Percentiles rank a stretch among this genome's conserved stretches.
Evolutionary conservation across 352 stramenopile species (phyloP).

Genomic region (Bremia lactucae): DNA sequence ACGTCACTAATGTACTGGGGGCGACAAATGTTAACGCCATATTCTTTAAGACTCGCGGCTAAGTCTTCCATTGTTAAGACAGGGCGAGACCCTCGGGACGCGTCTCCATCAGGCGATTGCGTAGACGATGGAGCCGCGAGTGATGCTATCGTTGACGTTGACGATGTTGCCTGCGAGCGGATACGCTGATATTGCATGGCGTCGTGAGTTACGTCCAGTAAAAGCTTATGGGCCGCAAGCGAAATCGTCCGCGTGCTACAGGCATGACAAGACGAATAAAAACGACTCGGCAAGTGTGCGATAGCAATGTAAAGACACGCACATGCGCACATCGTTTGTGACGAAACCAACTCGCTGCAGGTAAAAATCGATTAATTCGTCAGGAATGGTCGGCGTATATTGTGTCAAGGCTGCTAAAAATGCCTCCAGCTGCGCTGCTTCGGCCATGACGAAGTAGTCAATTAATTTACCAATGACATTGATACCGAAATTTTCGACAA

Average conservation of each 20-base stretch:
- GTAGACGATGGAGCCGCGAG: slow-evolving; percentile 1
- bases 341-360: slow-evolving; percentile 60
- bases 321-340: slow-evolving; percentile 63
- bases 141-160: background rate
- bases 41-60: slow-evolving; percentile 63
- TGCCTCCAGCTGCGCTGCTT: slow-evolving; percentile 45
- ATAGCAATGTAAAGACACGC: slow-evolving; percentile 8
- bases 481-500: no score
- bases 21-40: slow-evolving; percentile 70
- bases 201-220: slow-evolving; percentile 70
- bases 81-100: slow-evolving; percentile 10
- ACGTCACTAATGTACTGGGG: slow-evolving; percentile 73
- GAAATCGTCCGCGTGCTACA: slow-evolving; percentile 51
- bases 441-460: slow-evolving; percentile 18
- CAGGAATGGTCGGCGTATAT: slow-evolving; percentile 57
- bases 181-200: slow-evolving; percentile 74
- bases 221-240: slow-evolving; percentile 67
- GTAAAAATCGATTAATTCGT: slow-evolving; percentile 68
- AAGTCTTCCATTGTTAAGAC: slow-evolving; percentile 76
- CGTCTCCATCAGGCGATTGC: slow-evolving; percentile 6
- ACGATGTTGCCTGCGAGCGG: slow-evolving; percentile 24
- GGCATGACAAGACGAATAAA: background rate
- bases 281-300: background rate
- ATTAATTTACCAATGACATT: background rate
- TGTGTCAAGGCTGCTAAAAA: slow-evolving; percentile 53